Evolutionary conservation across 768 basidiomycete genomes (phyloP).

Genomic region (Pisolithus albus): DNA sequence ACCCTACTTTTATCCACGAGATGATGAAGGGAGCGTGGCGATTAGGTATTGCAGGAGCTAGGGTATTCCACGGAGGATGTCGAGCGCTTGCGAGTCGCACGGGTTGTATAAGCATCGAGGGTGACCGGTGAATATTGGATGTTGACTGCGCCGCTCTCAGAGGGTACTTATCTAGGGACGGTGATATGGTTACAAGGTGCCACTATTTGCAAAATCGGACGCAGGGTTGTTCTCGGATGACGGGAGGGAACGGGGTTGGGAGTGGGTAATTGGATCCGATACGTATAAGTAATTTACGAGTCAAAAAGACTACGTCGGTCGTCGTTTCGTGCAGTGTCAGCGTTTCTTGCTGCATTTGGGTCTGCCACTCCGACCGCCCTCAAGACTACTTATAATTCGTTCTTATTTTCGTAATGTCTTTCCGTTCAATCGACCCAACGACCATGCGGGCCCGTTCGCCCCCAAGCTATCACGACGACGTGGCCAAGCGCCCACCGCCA

Average conservation of each 20-base stretch:
- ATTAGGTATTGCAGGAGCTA: conserved; percentile 36
- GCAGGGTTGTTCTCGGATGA: not conserved
- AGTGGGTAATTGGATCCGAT: not conserved
- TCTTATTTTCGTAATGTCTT: conserved; percentile 14
- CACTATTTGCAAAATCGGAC: conserved; percentile 1
- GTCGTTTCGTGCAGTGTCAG: too few relatives aligned
- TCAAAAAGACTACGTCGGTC: not conserved
- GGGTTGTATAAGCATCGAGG: conserved; percentile 31
- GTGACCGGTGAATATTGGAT: conserved; percentile 1
- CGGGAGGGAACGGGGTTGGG: not conserved
- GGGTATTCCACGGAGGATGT: conserved; percentile 38
- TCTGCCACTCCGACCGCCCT: conserved; percentile 15
- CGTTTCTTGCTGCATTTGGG: not conserved
- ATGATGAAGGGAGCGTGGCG: conserved; percentile 4
- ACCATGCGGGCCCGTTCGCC: conserved; percentile 25
- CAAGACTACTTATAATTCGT: conserved; percentile 7
- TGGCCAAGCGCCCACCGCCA: conserved; percentile 24
- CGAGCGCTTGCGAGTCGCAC: conserved; percentile 34
- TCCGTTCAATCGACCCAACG: conserved; percentile 22
- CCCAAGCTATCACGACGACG: conserved; percentile 17
- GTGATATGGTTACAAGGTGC: not conserved
- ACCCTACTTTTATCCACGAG: not conserved
- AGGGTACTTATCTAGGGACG: not conserved
- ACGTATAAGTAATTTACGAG: not conserved
- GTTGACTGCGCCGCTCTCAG: conserved; percentile 12